Base-by-base conservation (phyloP, 2,329 filamentous ascomycete species). In the Neonectria neomacrospora region DNA sequence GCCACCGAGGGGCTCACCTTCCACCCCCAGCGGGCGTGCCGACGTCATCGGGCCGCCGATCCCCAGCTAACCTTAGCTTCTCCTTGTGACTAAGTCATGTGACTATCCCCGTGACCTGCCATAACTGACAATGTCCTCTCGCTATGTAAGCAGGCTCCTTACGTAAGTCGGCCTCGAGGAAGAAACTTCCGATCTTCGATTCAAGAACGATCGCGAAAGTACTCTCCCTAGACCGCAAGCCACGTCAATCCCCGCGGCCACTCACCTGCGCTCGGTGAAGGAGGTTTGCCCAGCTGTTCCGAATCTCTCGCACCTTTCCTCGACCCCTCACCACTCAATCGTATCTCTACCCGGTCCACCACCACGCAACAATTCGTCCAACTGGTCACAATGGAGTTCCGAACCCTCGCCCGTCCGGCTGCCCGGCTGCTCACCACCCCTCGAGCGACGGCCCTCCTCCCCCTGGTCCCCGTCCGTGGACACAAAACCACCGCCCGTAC, bases 401-500 rank as follows among this genome's bases (percentile, higher is more conserved):
- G 75, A 67, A 64, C 68, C 54, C 67, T 80, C 66, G 61, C 71
- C 63, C 77, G 79, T 42, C 80, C 79, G 50, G 74, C 73, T 30
- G 71, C 75, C 60, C 67, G 73, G 69, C 74, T 80, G 55, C 68
- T 78, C 68, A 68, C 66, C 58, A 60, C 67, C 55, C 42, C 73
- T 56, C 73, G 70, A 61, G 55, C 67, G 58, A 65, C 70, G 16
- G 55, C 34, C 45, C 67, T 71, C 47, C 67, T 71, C 54, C 73
- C 73, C 54, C 60, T 75, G 53, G 64, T 70, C 58, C 42, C 74
- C 54, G 70, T 71, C 58, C 80, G 80, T 64, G 77, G 85, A 52
- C 80, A 85, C 76, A 82, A 88, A 73, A 84, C 84, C 30, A 77
- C 82, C 3, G 76, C 80, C 55, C 84, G 86, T 59, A 87, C 85